Percentiles rank a stretch among this genome's conserved stretches.
These are phyloP conservation scores for Termitomyces eurrhizus DNA, from an alignment of 768 basidiomycete species.

Conservation along the genomic window DNA sequence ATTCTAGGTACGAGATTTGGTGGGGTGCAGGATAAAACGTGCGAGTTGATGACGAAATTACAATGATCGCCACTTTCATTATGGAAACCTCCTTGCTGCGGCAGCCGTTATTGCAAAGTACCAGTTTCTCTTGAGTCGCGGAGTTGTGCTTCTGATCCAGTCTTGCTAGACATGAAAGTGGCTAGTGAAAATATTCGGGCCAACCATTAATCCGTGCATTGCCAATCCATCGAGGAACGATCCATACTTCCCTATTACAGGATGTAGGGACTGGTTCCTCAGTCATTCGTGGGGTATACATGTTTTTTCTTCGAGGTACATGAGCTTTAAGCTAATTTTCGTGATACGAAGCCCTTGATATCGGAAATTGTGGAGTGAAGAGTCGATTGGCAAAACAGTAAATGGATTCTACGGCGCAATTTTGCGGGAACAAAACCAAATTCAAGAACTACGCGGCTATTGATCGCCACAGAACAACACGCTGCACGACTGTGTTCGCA, in stretches of 20 bases:
- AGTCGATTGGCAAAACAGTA: conserved; percentile 29
- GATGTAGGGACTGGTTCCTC: too few species aligned
- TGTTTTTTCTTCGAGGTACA: too few species aligned
- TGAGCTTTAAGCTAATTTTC: background rate
- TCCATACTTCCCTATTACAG: conserved; percentile 19
- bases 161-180: conserved; percentile 2
- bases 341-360: conserved; percentile 24
- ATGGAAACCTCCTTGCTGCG: conserved; percentile 29
- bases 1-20: conserved; percentile 27
- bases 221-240: conserved; percentile 29
- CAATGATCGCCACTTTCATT: conserved; percentile 34
- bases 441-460: conserved; percentile 28
- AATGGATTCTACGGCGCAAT: conserved; percentile 32
- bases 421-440: conserved; percentile 26
- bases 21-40: conserved; percentile 29
- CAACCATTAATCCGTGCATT: conserved; percentile 27
- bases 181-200: conserved; percentile 22
- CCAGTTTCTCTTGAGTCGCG: background rate
- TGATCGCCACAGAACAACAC: conserved; percentile 26
- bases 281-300: too few species aligned
- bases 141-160: background rate
- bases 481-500: too few species aligned
- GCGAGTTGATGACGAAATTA: conserved; percentile 30
- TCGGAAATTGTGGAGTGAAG: conserved; percentile 30
- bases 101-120: conserved; percentile 30